A percentile compares a stretch with the other conserved stretches of the same genome.
phyloP scores from a whole-genome alignment of 495 filamentous ascomycete species.

The Aspergillus avenaceus region DNA sequence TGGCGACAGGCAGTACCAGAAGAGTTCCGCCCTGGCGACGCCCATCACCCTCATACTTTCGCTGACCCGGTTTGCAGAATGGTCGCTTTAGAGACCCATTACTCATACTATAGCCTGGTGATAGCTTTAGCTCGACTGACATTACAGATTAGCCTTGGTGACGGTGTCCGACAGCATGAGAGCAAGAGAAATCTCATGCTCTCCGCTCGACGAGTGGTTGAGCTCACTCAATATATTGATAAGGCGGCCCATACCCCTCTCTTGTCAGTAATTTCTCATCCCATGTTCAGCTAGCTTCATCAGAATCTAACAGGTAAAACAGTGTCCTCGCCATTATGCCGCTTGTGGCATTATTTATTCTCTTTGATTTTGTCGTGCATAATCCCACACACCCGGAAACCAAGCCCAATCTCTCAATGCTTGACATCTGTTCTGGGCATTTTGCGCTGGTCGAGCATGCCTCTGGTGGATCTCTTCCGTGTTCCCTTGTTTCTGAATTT shows the following conservation, averaged over 20 bases:
- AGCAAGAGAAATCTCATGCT: constrained; percentile 20
- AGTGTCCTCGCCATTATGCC: constrained; percentile 24
- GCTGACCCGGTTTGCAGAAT: not conserved
- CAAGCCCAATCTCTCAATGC: constrained; percentile 23
- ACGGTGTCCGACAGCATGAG: constrained; percentile 10
- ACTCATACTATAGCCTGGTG: constrained; percentile 24
- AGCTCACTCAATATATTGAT: constrained; percentile 29
- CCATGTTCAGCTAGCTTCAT: not conserved
- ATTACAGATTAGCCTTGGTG: constrained; percentile 19
- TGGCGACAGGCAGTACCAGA: constrained; percentile 26
- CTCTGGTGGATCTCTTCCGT: constrained; percentile 23
- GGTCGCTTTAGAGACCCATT: constrained; percentile 6
- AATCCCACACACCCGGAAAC: constrained; percentile 35
- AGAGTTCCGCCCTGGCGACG: constrained; percentile 18
- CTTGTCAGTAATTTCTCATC: constrained; percentile 17
- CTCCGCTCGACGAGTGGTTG: constrained; percentile 24
- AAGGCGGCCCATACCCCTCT: constrained; percentile 25
- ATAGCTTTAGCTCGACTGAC: constrained; percentile 26
- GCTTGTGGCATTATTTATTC: constrained; percentile 31
- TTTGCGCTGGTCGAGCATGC: constrained; percentile 30
- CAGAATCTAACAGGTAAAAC: not conserved
- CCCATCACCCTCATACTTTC: not conserved
- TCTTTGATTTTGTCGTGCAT: constrained; percentile 40
- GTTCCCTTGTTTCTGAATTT: constrained; percentile 27
- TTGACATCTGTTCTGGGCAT: constrained; percentile 28